Conservation (phyloP, 768 basidiomycete genomes). For the Lactarius deliciosus region DNA sequence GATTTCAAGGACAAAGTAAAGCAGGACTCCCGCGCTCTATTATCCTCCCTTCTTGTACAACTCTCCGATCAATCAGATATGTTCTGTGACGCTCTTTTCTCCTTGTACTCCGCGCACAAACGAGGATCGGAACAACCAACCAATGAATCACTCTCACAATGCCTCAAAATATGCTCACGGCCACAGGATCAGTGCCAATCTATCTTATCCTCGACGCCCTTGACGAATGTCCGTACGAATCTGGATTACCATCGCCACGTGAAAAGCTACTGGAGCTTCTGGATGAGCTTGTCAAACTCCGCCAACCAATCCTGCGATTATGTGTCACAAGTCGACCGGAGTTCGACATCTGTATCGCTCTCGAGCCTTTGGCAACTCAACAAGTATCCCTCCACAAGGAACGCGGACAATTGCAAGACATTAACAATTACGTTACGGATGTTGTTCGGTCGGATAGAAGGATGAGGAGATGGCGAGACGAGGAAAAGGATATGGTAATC, state of each 20-base stretch:
- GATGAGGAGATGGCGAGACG: neutral
- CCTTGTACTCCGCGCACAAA: too few species aligned
- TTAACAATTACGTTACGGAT: neutral
- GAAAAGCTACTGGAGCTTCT: neutral
- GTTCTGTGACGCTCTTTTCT: neutral
- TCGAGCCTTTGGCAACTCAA: neutral
- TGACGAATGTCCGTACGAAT: neutral
- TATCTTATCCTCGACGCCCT: constrained; percentile 3
- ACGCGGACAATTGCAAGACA: neutral
- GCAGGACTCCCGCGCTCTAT: neutral
- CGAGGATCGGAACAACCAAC: neutral
- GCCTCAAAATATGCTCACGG: neutral
- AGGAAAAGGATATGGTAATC: neutral
- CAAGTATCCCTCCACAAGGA: neutral
- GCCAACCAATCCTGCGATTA: neutral
- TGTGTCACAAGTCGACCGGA: constrained; percentile 1
- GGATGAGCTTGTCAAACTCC: neutral
- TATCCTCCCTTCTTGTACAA: neutral
- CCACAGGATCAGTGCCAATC: neutral
- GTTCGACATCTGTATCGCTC: neutral
- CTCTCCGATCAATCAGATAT: neutral
- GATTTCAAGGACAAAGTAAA: neutral
- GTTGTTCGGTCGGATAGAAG: neutral
- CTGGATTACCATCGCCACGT: constrained; percentile 3
- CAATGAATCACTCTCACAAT: neutral